Base-by-base conservation (phyloP, 345 rosid genomes). In the Citropsis articulata region DNA sequence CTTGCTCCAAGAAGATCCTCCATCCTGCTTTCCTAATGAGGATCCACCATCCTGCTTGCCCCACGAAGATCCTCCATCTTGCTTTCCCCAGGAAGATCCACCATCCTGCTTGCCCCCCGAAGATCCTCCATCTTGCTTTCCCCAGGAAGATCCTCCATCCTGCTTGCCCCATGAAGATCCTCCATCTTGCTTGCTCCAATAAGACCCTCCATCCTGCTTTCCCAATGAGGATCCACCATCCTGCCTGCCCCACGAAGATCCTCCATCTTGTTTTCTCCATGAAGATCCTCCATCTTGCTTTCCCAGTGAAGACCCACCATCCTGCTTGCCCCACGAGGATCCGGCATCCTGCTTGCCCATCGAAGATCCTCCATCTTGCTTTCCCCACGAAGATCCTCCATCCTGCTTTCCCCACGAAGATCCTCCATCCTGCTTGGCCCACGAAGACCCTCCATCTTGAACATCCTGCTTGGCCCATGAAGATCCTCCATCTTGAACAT, bases 121-220 rank as follows among this genome's bases (percentile, higher is more conserved):
- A 38, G 82, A 69, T 50, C 75, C 82, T 10, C 75, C 80, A 73
- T 67, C 77, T 0, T 27, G 35, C 4, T 61, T 60, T 9, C 77
- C 67, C 77, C 77, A 74, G 0, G 84, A 66, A 33, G 70, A 55
- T 4, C 77, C 84, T 3, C 67, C 73, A 35, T 61, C 84, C 68
- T 75, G 74, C 73, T 82, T 83, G n/a, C 35, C 66, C 83, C 82
- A 76, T 7, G 81, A 45, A 45, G 84, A 84, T 1, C 81, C 83
- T 4, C 74, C 83, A 77, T 79, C 88, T 35, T 78, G 48, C 48
- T 42, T 42, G 4, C 48, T 14, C 48, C 45, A 40, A 0, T 14
- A 42, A 10, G 48, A 42, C 10, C 48, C 48, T 0, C 48, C 48
- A 42, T 10, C 48, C 0, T 28, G 68, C 1, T 74, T 61, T 0